Evolutionary conservation across 805 yeast species (phyloP).

Genomic region (Candida orba): DNA sequence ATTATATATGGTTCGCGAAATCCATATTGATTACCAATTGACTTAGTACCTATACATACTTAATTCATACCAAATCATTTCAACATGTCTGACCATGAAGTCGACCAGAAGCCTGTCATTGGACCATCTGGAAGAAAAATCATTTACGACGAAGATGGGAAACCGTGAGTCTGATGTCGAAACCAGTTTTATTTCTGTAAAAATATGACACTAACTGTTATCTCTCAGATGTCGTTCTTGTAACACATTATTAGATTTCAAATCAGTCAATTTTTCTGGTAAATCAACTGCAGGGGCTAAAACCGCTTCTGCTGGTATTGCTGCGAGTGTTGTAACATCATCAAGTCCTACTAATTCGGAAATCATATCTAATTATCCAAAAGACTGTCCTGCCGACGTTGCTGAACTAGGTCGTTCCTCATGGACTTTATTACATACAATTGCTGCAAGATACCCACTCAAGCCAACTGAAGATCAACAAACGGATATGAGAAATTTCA

Average conservation of each 20-base stretch:
- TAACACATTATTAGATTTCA: constrained; percentile 74
- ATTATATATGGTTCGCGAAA: too few relatives aligned
- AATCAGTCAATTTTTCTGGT: constrained; percentile 40
- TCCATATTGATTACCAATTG: too few relatives aligned
- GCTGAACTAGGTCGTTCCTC: constrained; percentile 73
- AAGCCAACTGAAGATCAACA: constrained; percentile 57
- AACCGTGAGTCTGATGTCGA: constrained; percentile 88
- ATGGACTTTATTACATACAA: constrained; percentile 87
- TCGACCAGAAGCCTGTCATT: constrained; percentile 29
- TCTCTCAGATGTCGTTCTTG: constrained; percentile 74
- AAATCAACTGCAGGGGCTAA: constrained; percentile 6
- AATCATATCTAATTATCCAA: constrained; percentile 21
- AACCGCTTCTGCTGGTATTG: background rate
- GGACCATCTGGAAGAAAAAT: constrained; percentile 64
- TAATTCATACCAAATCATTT: background rate
- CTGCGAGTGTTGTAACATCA: constrained; percentile 12
- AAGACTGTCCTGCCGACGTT: constrained; percentile 83
- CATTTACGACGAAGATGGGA: constrained; percentile 81
- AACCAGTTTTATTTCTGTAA: too few relatives aligned
- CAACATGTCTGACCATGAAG: background rate
- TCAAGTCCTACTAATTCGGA: too few relatives aligned
- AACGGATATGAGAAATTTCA: constrained; percentile 61
- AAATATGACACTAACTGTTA: constrained; percentile 1
- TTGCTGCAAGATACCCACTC: constrained; percentile 85
- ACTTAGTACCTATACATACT: too few relatives aligned